phyloP scores from a whole-genome alignment of 305 asterid species.

The Fraxinus velutina region DNA sequence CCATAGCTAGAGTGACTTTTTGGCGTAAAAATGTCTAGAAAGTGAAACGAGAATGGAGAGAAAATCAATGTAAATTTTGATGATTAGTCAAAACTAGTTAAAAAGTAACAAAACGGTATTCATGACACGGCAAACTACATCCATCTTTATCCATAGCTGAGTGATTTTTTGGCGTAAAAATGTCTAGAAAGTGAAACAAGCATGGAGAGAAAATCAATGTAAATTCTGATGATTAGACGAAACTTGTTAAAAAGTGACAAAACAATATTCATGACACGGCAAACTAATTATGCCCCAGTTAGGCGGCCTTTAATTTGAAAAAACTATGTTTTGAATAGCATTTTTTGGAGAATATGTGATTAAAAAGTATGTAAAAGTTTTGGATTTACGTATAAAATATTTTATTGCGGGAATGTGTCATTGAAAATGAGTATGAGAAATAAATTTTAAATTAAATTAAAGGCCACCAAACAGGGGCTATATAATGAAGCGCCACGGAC shows the following conservation, averaged over 20 bases:
- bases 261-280: background rate
- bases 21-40: conserved; percentile 87
- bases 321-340: background rate
- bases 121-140: conserved; percentile 7
- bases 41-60: conserved; percentile 15
- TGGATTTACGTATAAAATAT: background rate
- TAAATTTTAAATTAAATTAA: too few species aligned
- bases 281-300: background rate
- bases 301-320: background rate
- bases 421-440: background rate
- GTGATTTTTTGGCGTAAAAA: conserved; percentile 82
- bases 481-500: background rate
- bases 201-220: conserved; percentile 2
- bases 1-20: conserved; percentile 61
- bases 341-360: background rate
- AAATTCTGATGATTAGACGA: background rate
- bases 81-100: background rate
- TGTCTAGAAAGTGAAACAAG: conserved; percentile 46
- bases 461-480: background rate
- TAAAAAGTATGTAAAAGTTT: background rate
- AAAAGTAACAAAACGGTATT: background rate
- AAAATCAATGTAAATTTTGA: conserved; percentile 8
- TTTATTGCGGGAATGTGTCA: background rate
- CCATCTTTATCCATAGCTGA: conserved; percentile 49
- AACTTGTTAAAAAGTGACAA: background rate